Percentiles rank a stretch among this genome's conserved stretches.
Evolutionary conservation across 116 monocot species (phyloP).

Genomic region (Trichopus zeylanicus): DNA sequence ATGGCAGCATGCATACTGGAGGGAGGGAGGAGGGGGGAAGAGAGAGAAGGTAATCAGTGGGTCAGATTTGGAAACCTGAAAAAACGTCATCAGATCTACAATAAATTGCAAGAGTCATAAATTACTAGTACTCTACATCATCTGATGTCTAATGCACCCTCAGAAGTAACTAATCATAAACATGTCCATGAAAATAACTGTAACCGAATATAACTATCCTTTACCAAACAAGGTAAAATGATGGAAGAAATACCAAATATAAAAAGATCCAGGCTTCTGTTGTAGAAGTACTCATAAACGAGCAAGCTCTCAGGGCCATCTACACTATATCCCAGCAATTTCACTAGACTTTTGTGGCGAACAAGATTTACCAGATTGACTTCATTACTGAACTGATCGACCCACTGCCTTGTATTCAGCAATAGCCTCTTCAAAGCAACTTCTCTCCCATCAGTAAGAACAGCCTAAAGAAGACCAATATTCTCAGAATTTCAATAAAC

Average conservation of each 20-base stretch:
- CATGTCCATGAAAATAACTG: no score
- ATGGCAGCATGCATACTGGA: no score
- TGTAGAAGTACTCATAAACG: slow-evolving; percentile 48
- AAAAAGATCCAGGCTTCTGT: slow-evolving; percentile 50
- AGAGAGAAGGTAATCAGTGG: no score
- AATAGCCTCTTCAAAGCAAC: slow-evolving; percentile 58
- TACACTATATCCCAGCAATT: slow-evolving; percentile 51
- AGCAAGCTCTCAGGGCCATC: slow-evolving; percentile 62
- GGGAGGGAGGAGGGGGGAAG: no score
- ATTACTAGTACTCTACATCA: no score
- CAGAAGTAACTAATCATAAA: no score
- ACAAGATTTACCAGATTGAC: slow-evolving; percentile 50
- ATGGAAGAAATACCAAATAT: slow-evolving; percentile 39
- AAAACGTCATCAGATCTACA: no score
- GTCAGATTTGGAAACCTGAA: no score
- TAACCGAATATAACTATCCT: no score
- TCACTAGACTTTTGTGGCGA: slow-evolving; percentile 60
- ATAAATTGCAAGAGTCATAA: no score
- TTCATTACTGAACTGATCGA: slow-evolving; percentile 62
- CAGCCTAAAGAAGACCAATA: slow-evolving; percentile 12
- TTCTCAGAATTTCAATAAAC: slow-evolving; percentile 1
- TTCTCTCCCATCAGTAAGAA: slow-evolving; percentile 50
- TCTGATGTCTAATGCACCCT: no score
- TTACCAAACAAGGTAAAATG: neutral
- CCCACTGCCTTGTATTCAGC: slow-evolving; percentile 55